Evolutionary conservation across 768 basidiomycete species (phyloP).

Genomic region (Mycena alexandri): DNA sequence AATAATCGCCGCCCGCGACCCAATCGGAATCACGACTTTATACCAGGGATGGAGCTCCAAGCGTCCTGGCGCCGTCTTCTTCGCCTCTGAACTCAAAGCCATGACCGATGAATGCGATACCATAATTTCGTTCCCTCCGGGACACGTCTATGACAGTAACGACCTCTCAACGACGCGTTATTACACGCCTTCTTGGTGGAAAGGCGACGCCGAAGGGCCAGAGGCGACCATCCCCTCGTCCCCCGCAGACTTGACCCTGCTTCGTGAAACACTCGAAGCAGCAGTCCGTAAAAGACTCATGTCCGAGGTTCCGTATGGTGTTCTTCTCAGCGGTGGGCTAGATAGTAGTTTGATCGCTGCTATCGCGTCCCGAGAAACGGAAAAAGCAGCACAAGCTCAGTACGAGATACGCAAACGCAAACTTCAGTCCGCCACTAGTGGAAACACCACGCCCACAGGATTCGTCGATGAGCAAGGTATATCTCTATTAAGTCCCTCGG

Average conservation of each 20-base stretch:
- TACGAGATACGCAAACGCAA: constrained; percentile 76
- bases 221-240: constrained; percentile 69
- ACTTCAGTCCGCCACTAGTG: constrained; percentile 64
- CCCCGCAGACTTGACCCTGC: constrained; percentile 70
- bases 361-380: constrained; percentile 95
- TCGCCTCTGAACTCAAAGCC: constrained; percentile 96
- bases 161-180: constrained; percentile 86
- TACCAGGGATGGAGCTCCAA: constrained; percentile 96
- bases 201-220: constrained; percentile 77
- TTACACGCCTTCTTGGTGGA: constrained; percentile 92
- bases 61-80: constrained; percentile 86
- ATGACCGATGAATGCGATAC: constrained; percentile 93
- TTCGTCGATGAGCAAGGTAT: constrained; percentile 68
- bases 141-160: constrained; percentile 93
- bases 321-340: constrained; percentile 93
- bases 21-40: constrained; percentile 97
- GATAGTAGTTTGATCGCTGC: constrained; percentile 97
- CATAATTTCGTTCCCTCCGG: constrained; percentile 96
- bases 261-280: constrained; percentile 88
- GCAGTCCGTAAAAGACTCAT: constrained; percentile 96
- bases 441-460: constrained; percentile 66
- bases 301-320: constrained; percentile 99
- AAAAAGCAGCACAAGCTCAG: constrained; percentile 88
- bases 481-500: constrained; percentile 26
- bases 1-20: constrained; percentile 96